Evolutionary conservation across 2,329 filamentous ascomycete genomes (phyloP), one percentile per base, ranked within the genome.

Genomic region (Aspergillus phoenicis): DNA sequence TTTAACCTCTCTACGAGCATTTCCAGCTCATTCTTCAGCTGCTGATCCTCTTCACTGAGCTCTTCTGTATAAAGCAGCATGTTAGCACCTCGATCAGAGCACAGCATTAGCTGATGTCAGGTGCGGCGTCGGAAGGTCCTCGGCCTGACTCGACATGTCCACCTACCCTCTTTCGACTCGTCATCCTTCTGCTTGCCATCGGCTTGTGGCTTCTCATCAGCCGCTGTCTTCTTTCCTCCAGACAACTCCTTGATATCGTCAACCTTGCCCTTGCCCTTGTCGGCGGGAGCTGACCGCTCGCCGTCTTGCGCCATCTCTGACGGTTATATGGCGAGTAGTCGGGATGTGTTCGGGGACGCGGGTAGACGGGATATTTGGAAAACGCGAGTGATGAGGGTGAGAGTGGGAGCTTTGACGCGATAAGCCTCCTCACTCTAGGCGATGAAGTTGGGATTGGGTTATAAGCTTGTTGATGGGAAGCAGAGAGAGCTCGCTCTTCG

Each of bases 201-300:
- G 57, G 84, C 80, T 69, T 86, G 77, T 52, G 84, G 78, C 81
- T 92, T 92, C 61, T 87, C 89, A 77, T 91, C 89, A 73, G 88
- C 88, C 69, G 84, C 82, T 49, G 74, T 65, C 68, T 80, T 79
- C 68, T 85, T 84, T 63, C 82, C 80, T 59, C 79, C 81, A 63
- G 84, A 81, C 62, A 83, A 75, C 72, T 90, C 87, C 73, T 87
- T 87, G 63, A 85, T 82, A 71, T 86, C 85, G 64, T 88, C 84
- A 65, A 89, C 92, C 84, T 98, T 99, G 76, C 88, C 94, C 85
- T 99, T 99, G 81, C 93, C 93, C 86, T 98, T 98, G 81, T 97
- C 92, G 77, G 88, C 85, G 77, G 89, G 83, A 80, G 90, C 91
- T 78, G 90, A 85, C 84, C 89, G 86, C 81, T 96, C 91, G 82